These are phyloP conservation scores for Colletotrichum tamarilloi DNA, from an alignment of 2,329 filamentous ascomycete species.

Conservation along the genomic window DNA sequence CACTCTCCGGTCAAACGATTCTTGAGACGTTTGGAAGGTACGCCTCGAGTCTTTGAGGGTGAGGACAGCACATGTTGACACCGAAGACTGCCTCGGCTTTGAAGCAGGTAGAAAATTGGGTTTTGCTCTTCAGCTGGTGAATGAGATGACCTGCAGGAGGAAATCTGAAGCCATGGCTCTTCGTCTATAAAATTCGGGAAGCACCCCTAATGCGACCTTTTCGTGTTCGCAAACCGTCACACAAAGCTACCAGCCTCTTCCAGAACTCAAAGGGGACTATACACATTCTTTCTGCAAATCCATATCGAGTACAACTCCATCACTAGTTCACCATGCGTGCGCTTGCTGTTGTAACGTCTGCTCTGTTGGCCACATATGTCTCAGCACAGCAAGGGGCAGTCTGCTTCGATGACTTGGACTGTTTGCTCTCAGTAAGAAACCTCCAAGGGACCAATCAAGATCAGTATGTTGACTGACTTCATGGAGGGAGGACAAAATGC, in stretches of 20 bases:
- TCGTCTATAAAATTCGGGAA: constrained; percentile 16
- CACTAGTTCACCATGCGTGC: constrained; percentile 11
- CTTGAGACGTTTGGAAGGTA: constrained; percentile 28
- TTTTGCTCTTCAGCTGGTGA: background rate
- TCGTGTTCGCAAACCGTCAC: background rate
- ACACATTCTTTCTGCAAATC: background rate
- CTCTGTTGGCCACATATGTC: constrained; percentile 22
- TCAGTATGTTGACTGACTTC: background rate
- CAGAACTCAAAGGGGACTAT: background rate
- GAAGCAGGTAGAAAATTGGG: background rate
- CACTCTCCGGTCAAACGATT: constrained; percentile 28
- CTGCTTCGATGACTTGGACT: constrained; percentile 31
- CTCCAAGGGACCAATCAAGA: too few relatives aligned
- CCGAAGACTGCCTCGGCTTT: constrained; percentile 10
- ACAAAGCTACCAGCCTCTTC: background rate
- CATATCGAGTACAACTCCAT: background rate
- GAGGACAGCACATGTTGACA: background rate
- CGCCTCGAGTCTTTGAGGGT: background rate
- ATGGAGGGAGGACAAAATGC: constrained; percentile 22
- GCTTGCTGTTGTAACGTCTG: constrained; percentile 18
- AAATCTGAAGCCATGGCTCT: background rate
- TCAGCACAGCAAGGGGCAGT: constrained; percentile 24
- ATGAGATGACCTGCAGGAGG: background rate
- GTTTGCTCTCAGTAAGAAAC: constrained; percentile 15
- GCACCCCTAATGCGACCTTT: background rate